These are phyloP conservation scores for Dothideomycetes sp. DNA, from an alignment of 2,329 filamentous ascomycete species.

Conservation along the genomic window DNA sequence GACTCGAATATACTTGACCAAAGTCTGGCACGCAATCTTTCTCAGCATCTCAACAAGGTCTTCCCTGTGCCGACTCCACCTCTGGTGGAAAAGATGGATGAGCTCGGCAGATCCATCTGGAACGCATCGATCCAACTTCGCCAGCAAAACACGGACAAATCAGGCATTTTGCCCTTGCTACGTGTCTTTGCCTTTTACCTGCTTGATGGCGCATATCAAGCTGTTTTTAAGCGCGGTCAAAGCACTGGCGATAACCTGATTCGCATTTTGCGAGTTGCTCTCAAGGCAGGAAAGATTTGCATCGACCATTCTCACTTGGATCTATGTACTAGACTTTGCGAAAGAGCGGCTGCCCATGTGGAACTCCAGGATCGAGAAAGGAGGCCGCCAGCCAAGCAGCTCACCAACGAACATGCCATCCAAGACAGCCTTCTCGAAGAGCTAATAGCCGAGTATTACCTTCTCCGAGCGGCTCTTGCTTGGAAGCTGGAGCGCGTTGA, in stretches of 20 bases:
- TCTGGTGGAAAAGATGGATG: slow-evolving; percentile 42
- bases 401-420: slow-evolving; percentile 10
- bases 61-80: slow-evolving; percentile 13
- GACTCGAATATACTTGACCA: slow-evolving; percentile 1
- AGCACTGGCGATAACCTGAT: slow-evolving; percentile 25
- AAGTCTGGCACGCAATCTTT: not conserved
- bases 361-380: slow-evolving; percentile 10
- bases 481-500: slow-evolving; percentile 65
- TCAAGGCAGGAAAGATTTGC: slow-evolving; percentile 55
- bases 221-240: slow-evolving; percentile 13
- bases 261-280: slow-evolving; percentile 53
- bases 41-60: slow-evolving; percentile 7
- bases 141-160: slow-evolving; percentile 9
- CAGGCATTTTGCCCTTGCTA: slow-evolving; percentile 21
- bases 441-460: slow-evolving; percentile 51
- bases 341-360: slow-evolving; percentile 48
- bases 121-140: slow-evolving; percentile 49
- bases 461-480: slow-evolving; percentile 57
- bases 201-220: slow-evolving; percentile 46
- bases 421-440: slow-evolving; percentile 20
- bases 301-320: slow-evolving; percentile 48
- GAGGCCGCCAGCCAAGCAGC: slow-evolving; percentile 2
- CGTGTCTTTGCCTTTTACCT: slow-evolving; percentile 56
- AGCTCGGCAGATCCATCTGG: slow-evolving; percentile 50
- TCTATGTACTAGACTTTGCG: slow-evolving; percentile 50